A percentile compares a stretch with the other conserved stretches of the same genome.
phyloP scores from a whole-genome alignment of 2,329 filamentous ascomycete genomes.

The Colletotrichum falcatum region DNA sequence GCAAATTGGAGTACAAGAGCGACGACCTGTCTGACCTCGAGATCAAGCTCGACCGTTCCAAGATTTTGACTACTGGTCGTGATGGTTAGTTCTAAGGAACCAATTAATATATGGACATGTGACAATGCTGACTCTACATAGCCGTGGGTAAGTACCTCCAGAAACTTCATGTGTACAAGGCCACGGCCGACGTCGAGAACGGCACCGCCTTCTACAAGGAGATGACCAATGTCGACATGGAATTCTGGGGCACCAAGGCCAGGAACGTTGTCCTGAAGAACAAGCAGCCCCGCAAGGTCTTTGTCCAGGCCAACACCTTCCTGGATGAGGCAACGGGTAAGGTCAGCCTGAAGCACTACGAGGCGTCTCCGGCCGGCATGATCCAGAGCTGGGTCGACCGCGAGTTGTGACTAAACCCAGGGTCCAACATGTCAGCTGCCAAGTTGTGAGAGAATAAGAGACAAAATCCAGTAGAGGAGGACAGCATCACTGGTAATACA shows the following conservation, averaged over 20 bases:
- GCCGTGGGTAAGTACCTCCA: slow-evolving; percentile 90
- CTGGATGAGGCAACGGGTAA: slow-evolving; percentile 75
- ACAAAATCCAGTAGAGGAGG: not conserved
- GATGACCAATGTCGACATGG: slow-evolving; percentile 83
- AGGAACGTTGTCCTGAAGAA: slow-evolving; percentile 80
- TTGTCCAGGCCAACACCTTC: slow-evolving; percentile 92
- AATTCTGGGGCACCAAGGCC: slow-evolving; percentile 86
- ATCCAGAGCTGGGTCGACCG: slow-evolving; percentile 84
- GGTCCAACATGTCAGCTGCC: not conserved
- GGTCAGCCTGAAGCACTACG: slow-evolving; percentile 87
- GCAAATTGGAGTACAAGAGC: slow-evolving; percentile 78
- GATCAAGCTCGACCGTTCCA: slow-evolving; percentile 85
- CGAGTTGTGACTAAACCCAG: slow-evolving; percentile 45
- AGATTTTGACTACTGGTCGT: slow-evolving; percentile 86
- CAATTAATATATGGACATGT: too few species aligned
- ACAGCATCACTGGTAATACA: slow-evolving; percentile 23
- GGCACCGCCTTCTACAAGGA: slow-evolving; percentile 85
- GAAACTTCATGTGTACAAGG: slow-evolving; percentile 93
- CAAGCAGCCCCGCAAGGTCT: slow-evolving; percentile 89
- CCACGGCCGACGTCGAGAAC: slow-evolving; percentile 83
- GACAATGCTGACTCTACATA: slow-evolving; percentile 47
- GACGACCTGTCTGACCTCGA: slow-evolving; percentile 84
- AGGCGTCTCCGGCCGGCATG: slow-evolving; percentile 82
- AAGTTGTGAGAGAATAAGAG: slow-evolving; percentile 14
- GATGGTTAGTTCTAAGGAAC: slow-evolving; percentile 60